Conservation (phyloP, 1,139 yeast species). For the Protomyces macrosporus region DNA sequence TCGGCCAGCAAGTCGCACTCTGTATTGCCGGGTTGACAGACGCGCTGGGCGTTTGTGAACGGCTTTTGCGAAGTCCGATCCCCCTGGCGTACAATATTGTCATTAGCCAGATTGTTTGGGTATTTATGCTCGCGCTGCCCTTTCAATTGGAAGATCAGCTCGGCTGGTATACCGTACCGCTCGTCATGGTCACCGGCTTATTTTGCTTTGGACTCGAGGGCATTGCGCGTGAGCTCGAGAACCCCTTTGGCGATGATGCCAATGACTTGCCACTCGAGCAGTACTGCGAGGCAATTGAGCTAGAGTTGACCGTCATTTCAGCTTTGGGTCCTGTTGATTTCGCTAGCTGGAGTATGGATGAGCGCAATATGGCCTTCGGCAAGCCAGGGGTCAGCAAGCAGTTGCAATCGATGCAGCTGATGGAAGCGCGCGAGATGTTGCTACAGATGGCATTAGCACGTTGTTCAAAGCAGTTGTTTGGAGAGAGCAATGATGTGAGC, state of each 20-base stretch:
- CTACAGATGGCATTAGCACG: neutral
- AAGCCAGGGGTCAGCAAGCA: neutral
- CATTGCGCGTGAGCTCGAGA: neutral
- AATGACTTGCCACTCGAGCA: neutral
- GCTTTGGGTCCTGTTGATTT: neutral
- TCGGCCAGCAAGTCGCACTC: neutral
- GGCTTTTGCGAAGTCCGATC: constrained; percentile 30
- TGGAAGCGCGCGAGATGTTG: neutral
- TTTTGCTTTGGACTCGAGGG: constrained; percentile 26
- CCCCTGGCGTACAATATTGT: constrained; percentile 32
- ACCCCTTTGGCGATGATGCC: constrained; percentile 1
- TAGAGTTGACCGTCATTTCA: neutral
- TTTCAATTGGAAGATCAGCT: constrained; percentile 29
- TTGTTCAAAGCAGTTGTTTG: neutral
- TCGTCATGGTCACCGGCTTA: constrained; percentile 29
- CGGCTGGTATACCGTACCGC: constrained; percentile 31
- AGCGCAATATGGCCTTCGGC: neutral
- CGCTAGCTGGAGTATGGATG: neutral
- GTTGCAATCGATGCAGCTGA: neutral
- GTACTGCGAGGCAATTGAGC: constrained; percentile 4
- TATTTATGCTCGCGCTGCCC: constrained; percentile 30
- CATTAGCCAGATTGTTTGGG: constrained; percentile 31
- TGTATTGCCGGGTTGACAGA: neutral
- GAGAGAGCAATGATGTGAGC: neutral
- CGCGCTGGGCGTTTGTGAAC: constrained; percentile 18